phyloP scores from a whole-genome alignment of 768 basidiomycete species.

The Agaricus blazei region DNA sequence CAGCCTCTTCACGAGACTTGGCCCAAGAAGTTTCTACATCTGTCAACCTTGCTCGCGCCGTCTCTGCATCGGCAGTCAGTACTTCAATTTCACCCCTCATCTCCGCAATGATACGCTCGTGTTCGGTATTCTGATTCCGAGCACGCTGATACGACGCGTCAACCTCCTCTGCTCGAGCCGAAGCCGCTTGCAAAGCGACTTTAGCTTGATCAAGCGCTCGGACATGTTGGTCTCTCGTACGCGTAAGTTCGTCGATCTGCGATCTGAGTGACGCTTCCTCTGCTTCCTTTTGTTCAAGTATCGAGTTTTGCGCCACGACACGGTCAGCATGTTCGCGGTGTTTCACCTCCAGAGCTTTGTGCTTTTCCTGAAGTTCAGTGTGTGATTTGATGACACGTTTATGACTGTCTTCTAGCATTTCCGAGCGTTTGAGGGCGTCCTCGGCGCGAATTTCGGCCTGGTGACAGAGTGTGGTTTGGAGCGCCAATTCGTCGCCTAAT shows the following conservation, averaged over 20 bases:
- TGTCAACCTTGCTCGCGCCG: slow-evolving; percentile 55
- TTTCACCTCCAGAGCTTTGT: slow-evolving; percentile 53
- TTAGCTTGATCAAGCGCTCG: slow-evolving; percentile 85
- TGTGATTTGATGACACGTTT: slow-evolving; percentile 59
- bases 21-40: slow-evolving; percentile 91
- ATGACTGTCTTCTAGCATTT: slow-evolving; percentile 65
- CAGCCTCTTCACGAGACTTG: slow-evolving; percentile 90
- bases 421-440: slow-evolving; percentile 74
- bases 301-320: slow-evolving; percentile 66
- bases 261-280: slow-evolving; percentile 61
- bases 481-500: slow-evolving; percentile 63
- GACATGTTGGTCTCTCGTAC: slow-evolving; percentile 78
- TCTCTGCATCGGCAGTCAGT: slow-evolving; percentile 67
- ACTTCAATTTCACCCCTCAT: slow-evolving; percentile 79
- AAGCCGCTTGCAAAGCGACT: slow-evolving; percentile 68
- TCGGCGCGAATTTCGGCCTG: slow-evolving; percentile 75
- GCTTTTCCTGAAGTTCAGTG: slow-evolving; percentile 62
- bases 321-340: slow-evolving; percentile 76
- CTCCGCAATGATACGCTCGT: slow-evolving; percentile 77
- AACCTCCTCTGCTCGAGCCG: slow-evolving; percentile 73
- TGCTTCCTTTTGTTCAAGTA: slow-evolving; percentile 73
- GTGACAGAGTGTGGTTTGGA: slow-evolving; percentile 73
- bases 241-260: slow-evolving; percentile 67
- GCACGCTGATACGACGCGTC: slow-evolving; percentile 69
- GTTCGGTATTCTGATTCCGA: slow-evolving; percentile 57